Base-by-base conservation (phyloP, 225 moss, liverwort and hornwort species). In the Marchantia polymorpha region DNA sequence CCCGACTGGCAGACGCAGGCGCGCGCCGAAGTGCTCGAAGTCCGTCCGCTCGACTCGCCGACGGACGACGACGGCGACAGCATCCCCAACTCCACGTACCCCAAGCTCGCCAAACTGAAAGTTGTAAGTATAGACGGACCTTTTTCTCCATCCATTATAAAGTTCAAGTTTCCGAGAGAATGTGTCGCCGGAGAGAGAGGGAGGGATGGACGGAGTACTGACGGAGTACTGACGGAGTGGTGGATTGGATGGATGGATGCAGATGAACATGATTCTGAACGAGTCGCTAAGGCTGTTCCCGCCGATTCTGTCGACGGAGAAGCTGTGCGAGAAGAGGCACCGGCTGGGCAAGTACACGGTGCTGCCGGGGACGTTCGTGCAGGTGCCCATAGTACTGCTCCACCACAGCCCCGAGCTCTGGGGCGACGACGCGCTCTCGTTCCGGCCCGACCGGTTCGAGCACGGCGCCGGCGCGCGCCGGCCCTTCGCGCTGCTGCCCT, bases 211-310 rank as follows among this genome's bases (percentile, higher is more conserved):
- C n/a, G n/a, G n/a, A n/a, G n/a, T n/a, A n/a, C n/a, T n/a, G n/a
- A n/a, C n/a, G n/a, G n/a, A n/a, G n/a, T n/a, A n/a, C n/a, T n/a
- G n/a, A n/a, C n/a, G n/a, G n/a, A n/a, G n/a, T n/a, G n/a, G 39
- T 39, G 39, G 5, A 2, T 39, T 39, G 39, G 39, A 39, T 39
- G 39, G 39, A 39, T 39, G 39, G 39, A 20, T 80, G 80, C 92
- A 95, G 93, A 64, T 95, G 69, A 91, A 92, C 25, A 91, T 92
- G 95, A 79, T 95, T 39, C 3, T 95, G 12, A 87, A 91, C 65
- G 93, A 95, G 54, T 84, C 90, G 31, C 73, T 95, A 82, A 84
- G 93, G 20, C 82, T 95, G 10, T 90, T 80, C 47, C 83, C 89
- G 3, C 72, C 84, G 0, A 52, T 87, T 7, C 58, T 93, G 13